Evolutionary conservation across 202 grass and related monocot species (phyloP).

Genomic region (Dendrocalamus latiflorus): DNA sequence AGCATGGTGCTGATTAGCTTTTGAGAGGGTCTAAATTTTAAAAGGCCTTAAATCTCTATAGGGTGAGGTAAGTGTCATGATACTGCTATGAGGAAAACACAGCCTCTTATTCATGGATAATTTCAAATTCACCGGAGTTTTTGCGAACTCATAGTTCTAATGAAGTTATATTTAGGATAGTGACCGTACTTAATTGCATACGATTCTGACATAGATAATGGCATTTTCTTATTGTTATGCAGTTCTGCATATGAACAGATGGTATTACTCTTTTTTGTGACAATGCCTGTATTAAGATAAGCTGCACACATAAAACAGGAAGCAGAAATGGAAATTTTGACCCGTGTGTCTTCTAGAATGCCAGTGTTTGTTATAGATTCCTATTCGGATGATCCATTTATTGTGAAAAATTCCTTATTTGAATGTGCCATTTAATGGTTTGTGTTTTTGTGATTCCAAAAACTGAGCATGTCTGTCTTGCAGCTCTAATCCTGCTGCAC

Average conservation of each 20-base stretch:
- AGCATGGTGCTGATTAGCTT: not conserved
- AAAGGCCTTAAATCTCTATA: not conserved
- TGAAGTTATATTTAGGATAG: not conserved
- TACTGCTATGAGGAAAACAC: not conserved
- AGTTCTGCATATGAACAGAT: not conserved
- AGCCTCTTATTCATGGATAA: not conserved
- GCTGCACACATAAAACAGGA: not conserved
- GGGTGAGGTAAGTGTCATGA: not conserved
- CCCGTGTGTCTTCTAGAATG: not conserved
- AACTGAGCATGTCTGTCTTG: slow-evolving; percentile 6
- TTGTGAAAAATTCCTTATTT: not conserved
- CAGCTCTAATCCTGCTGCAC: slow-evolving; percentile 31
- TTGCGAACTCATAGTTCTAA: not conserved
- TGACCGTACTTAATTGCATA: slow-evolving; percentile 6
- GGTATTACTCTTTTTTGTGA: not conserved
- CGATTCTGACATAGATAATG: not conserved
- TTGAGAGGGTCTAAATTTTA: not conserved
- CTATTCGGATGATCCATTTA: not conserved
- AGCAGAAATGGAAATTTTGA: not conserved
- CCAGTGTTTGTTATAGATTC: not conserved
- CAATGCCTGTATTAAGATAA: not conserved
- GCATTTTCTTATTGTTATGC: not conserved
- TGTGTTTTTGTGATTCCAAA: not conserved
- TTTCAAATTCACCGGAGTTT: not conserved
- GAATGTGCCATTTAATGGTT: not conserved